Percentiles rank a stretch among this genome's conserved stretches.
These are phyloP conservation scores for Elsinoe necatrix DNA, from an alignment of 2,329 filamentous ascomycete genomes.

Conservation along the genomic window DNA sequence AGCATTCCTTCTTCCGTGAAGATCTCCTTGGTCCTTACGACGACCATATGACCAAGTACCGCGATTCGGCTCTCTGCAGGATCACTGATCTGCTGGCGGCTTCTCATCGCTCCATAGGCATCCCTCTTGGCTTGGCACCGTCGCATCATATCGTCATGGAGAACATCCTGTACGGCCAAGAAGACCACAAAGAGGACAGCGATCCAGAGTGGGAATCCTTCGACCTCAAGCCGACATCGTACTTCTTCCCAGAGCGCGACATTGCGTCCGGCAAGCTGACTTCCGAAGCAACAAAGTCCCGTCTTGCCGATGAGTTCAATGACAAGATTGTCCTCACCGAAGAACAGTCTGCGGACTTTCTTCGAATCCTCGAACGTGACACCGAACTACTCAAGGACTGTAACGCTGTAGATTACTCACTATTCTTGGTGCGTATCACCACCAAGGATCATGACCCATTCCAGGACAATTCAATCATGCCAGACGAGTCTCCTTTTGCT, in stretches of 20 bases:
- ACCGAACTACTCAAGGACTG: slow-evolving; percentile 53
- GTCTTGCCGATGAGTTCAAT: slow-evolving; percentile 58
- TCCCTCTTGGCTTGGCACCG: slow-evolving; percentile 52
- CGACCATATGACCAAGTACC: slow-evolving; percentile 53
- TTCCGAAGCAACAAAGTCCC: slow-evolving; percentile 56
- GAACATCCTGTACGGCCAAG: slow-evolving; percentile 58
- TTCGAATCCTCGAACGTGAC: slow-evolving; percentile 50
- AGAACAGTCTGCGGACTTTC: slow-evolving; percentile 49
- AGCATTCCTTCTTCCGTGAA: slow-evolving; percentile 60
- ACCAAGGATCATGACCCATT: slow-evolving; percentile 3
- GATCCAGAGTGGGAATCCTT: slow-evolving; percentile 56
- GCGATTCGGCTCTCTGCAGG: slow-evolving; percentile 56
- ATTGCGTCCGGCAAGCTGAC: slow-evolving; percentile 56
- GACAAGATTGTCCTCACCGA: slow-evolving; percentile 54
- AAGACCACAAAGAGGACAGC: slow-evolving; percentile 31
- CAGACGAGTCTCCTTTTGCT: slow-evolving; percentile 27
- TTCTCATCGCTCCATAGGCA: slow-evolving; percentile 49
- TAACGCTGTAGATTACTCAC: slow-evolving; percentile 67
- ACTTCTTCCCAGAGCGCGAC: slow-evolving; percentile 69
- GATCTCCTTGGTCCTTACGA: slow-evolving; percentile 59
- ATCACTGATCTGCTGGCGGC: slow-evolving; percentile 62
- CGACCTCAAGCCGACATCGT: slow-evolving; percentile 65
- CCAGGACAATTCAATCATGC: slow-evolving; percentile 28
- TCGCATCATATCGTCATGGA: slow-evolving; percentile 73
- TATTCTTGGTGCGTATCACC: slow-evolving; percentile 58